phyloP scores from a whole-genome alignment of 805 yeast genomes.

The Wickerhamomyces chaumierensis region DNA sequence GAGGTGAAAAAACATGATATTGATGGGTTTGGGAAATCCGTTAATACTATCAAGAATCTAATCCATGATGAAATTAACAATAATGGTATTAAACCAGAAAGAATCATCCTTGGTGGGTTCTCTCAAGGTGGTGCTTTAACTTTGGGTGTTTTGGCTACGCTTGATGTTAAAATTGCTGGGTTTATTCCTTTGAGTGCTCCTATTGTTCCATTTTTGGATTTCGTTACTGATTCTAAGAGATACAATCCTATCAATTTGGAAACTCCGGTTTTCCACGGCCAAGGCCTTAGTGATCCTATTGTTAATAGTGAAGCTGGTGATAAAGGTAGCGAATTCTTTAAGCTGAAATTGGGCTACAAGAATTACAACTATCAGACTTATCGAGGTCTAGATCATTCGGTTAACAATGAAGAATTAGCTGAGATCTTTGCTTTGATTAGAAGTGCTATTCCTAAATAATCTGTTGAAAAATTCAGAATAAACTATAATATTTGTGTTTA shows the following conservation, averaged over 20 bases:
- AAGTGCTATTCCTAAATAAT: conserved; percentile 11
- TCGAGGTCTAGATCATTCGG: conserved; percentile 55
- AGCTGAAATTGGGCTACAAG: conserved; percentile 32
- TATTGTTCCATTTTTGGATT: conserved; percentile 30
- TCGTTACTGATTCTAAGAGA: conserved; percentile 9
- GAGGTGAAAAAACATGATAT: conserved; percentile 40
- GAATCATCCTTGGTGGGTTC: conserved; percentile 88
- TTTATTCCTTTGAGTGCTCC: conserved; percentile 62
- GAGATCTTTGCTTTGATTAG: conserved; percentile 39
- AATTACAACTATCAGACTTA: conserved; percentile 43
- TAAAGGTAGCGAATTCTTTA: conserved; percentile 34
- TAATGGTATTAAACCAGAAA: conserved; percentile 42
- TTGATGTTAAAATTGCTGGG: conserved; percentile 65
- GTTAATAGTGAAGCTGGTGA: conserved; percentile 25
- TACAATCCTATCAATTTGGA: conserved; percentile 28
- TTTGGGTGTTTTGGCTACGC: conserved; percentile 43
- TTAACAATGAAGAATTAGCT: conserved; percentile 52
- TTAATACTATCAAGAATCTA: conserved; percentile 31
- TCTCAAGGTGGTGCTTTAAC: conserved; percentile 88
- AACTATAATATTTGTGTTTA: no score
- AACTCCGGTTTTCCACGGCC: conserved; percentile 82
- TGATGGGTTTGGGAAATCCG: conserved; percentile 40
- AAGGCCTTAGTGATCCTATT: conserved; percentile 71
- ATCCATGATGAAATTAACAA: conserved; percentile 42
- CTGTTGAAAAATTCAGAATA: no score